Evolutionary conservation across 75 land plant species (phyloP).

Genomic region (Isoetes taiwanensis): DNA sequence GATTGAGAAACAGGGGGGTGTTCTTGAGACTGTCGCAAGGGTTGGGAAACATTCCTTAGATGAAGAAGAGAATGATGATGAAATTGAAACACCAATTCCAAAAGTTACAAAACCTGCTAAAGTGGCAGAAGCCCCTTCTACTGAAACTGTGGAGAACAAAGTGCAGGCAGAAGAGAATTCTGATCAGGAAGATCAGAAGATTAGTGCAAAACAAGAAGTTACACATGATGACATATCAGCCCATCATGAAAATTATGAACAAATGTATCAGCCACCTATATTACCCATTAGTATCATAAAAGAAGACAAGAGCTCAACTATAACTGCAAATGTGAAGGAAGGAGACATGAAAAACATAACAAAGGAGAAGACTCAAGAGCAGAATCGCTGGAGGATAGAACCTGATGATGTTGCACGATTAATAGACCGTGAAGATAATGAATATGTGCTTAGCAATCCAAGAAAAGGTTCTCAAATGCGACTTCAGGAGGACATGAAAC

Average conservation of each 20-base stretch:
- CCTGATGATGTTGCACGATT: conserved; percentile 2
- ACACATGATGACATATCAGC: too few species aligned
- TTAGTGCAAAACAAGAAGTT: too few species aligned
- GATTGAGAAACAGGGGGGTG: conserved; percentile 1
- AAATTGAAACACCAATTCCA: not conserved
- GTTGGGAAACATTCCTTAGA: not conserved
- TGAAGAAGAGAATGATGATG: not conserved
- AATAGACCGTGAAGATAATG: conserved; percentile 3
- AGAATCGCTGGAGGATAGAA: not conserved
- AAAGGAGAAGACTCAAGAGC: not conserved
- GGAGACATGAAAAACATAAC: not conserved
- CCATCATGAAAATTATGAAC: too few species aligned
- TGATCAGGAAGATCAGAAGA: too few species aligned
- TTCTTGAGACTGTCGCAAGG: not conserved
- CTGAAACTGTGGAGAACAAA: too few species aligned
- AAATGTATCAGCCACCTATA: too few species aligned
- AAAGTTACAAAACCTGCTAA: not conserved
- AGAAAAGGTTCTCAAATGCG: not conserved
- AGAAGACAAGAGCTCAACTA: too few species aligned
- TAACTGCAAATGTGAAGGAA: too few species aligned
- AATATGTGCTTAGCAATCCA: not conserved
- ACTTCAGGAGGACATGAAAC: not conserved
- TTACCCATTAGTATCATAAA: too few species aligned
- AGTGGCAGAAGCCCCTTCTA: not conserved
- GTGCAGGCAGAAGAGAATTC: too few species aligned